Percentiles rank a stretch among this genome's conserved stretches.
Conservation (phyloP, 495 filamentous ascomycete genomes). For the Aspergillus egyptiacus region DNA sequence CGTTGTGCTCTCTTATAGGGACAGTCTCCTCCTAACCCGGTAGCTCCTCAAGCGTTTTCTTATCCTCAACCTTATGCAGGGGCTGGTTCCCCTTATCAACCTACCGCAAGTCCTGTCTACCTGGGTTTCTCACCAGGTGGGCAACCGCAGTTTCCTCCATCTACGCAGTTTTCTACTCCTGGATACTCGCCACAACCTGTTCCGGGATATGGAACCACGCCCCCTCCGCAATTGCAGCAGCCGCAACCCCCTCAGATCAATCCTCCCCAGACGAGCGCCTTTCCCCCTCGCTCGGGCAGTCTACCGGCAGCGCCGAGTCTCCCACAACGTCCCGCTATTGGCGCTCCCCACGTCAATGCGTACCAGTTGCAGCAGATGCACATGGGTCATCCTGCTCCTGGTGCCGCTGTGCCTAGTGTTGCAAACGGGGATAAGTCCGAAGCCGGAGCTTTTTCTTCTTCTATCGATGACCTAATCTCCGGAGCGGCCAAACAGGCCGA, state of each 20-base stretch:
- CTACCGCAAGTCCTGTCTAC: slow-evolving; percentile 40
- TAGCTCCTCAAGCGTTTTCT: slow-evolving; percentile 26
- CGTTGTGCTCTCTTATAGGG: slow-evolving; percentile 10
- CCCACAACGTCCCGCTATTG: slow-evolving; percentile 58
- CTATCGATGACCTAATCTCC: slow-evolving; percentile 59
- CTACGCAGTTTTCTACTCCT: slow-evolving; percentile 29
- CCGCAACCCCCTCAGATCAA: slow-evolving; percentile 36
- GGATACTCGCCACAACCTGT: slow-evolving; percentile 40
- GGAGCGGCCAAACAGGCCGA: slow-evolving; percentile 32
- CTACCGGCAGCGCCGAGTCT: slow-evolving; percentile 53
- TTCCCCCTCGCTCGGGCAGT: slow-evolving; percentile 44
- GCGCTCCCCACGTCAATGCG: slow-evolving; percentile 49
- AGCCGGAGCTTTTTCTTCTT: slow-evolving; percentile 35
- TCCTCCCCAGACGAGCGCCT: slow-evolving; percentile 33
- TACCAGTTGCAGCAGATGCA: slow-evolving; percentile 62
- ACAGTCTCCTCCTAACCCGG: slow-evolving; percentile 25
- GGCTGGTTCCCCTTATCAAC: slow-evolving; percentile 35
- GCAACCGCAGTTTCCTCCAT: slow-evolving; percentile 29
- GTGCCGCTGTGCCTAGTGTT: slow-evolving; percentile 23
- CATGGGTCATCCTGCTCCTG: slow-evolving; percentile 45
- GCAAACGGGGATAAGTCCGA: slow-evolving; percentile 34
- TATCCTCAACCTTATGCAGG: slow-evolving; percentile 37
- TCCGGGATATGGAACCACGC: slow-evolving; percentile 26
- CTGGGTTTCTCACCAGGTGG: slow-evolving; percentile 31
- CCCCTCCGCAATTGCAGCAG: slow-evolving; percentile 29